Evolutionary conservation across 2,329 filamentous ascomycete species (phyloP).

Genomic region (Lasiodiplodia gonubiensis): DNA sequence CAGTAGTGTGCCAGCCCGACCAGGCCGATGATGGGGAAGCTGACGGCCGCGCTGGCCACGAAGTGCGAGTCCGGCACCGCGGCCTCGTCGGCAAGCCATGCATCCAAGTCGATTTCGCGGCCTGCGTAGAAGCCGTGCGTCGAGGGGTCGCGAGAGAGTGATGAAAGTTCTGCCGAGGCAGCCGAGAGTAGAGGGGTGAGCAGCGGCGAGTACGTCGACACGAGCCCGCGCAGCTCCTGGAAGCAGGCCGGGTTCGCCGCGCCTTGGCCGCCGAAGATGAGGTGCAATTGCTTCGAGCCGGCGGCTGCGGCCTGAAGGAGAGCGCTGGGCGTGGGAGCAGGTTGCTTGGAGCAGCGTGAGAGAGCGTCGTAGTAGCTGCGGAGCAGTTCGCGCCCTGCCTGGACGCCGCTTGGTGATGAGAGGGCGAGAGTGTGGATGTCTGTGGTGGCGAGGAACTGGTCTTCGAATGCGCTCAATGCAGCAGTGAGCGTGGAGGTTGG

Average conservation of each 20-base stretch:
- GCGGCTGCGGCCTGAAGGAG: not conserved
- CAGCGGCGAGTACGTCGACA: not conserved
- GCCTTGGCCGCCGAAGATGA: slow-evolving; percentile 6
- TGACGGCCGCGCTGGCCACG: slow-evolving; percentile 36
- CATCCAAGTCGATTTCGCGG: not conserved
- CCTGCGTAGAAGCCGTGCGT: not conserved
- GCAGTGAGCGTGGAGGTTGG: not conserved
- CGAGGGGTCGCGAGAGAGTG: not conserved
- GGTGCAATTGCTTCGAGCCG: not conserved
- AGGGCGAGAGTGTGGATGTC: slow-evolving; percentile 3
- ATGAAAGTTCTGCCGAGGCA: no score
- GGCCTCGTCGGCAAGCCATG: not conserved
- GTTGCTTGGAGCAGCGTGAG: not conserved
- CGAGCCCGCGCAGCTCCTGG: not conserved
- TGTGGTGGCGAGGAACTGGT: not conserved
- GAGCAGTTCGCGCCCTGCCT: not conserved
- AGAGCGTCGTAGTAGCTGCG: slow-evolving; percentile 1
- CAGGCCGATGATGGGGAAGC: slow-evolving; percentile 48
- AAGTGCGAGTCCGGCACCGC: not conserved
- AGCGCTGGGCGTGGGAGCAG: slow-evolving; percentile 32
- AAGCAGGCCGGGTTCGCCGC: not conserved
- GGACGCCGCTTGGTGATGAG: not conserved
- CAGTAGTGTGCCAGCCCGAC: slow-evolving; percentile 40
- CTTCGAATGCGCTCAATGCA: not conserved
- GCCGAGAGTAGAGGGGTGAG: not conserved